Base-by-base conservation (phyloP, 805 yeast genomes). In the Wickerhamomyces chaumierensis region DNA sequence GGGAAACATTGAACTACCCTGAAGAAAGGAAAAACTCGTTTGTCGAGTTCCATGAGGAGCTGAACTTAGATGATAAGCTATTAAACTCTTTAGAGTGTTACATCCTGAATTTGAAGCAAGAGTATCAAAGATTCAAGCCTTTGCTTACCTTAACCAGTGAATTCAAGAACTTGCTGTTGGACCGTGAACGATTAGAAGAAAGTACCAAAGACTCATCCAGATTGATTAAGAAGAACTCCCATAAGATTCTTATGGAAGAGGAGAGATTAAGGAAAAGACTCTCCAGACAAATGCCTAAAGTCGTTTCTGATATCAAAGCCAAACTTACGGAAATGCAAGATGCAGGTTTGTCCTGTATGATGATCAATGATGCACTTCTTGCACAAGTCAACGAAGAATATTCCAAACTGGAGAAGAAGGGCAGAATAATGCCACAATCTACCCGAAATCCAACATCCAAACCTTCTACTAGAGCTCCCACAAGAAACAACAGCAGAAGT, bases 191-290 rank as follows among this genome's bases (percentile, higher is more conserved):
- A 35, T 66, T 92, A 31, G 79, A 69, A 29, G 81, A 75, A 43
- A 75, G 92, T 4, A 71, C 81, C 2, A 79, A 75, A 49, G 92
- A 90, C 55, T 78, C 96, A 0, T 76, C 90, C 0, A 69, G 97
- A 44, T 65, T 88, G 33, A 57, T 81, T 35, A 74, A 81, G 44
- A 74, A 83, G 51, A 78, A 81, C 48, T 80, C 87, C 2, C 88
- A 90, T 45, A 79, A 78, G 43, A 79, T 88, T 18, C 62, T 90
- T 42, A 65, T 82, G 41, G 72, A 80, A 41, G 98, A 90, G 54
- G 96, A 87, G 53, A 79, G 70, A 51, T 64, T 77, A 31, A 64
- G 96, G 39, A 80, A 80, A 47, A 70, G 71, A 39, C 65, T 88
- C 7, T 60, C 72, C n/a, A 75, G 75, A 51, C 71, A 72, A 47